Evolutionary conservation across 2,329 filamentous ascomycete genomes (phyloP).

Genomic region (Penicillium sp.): DNA sequence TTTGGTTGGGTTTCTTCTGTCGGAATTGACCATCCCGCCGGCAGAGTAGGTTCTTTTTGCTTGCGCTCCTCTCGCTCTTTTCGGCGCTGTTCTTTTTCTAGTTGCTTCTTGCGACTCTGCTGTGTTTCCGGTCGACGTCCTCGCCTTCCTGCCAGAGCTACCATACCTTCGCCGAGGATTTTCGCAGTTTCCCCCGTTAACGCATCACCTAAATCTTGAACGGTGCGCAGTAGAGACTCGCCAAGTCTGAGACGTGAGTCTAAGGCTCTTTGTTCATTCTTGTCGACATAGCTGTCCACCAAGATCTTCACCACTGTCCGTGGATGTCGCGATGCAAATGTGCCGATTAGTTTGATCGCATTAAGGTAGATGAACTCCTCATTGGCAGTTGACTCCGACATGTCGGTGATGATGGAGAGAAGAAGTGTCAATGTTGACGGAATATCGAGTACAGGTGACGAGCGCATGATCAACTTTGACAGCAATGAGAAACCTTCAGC

Average conservation of each 20-base stretch:
- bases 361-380: conserved; percentile 47
- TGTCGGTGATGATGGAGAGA: conserved; percentile 39
- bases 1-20: conserved; percentile 4
- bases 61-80: conserved; percentile 31
- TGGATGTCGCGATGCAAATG: conserved; percentile 42
- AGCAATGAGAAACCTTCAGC: conserved; percentile 45
- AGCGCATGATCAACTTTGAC: conserved; percentile 39
- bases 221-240: conserved; percentile 41
- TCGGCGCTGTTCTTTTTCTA: conserved; percentile 27
- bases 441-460: conserved; percentile 45
- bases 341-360: conserved; percentile 43
- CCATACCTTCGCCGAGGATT: conserved; percentile 39
- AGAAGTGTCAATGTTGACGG: conserved; percentile 42
- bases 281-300: conserved; percentile 41
- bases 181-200: conserved; percentile 39
- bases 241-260: conserved; percentile 44
- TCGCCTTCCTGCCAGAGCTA: conserved; percentile 41
- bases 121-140: conserved; percentile 38
- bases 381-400: conserved; percentile 30
- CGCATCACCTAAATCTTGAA: conserved; percentile 41
- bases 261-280: conserved; percentile 34
- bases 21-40: conserved; percentile 32
- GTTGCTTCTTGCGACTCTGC: conserved; percentile 24
- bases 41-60: conserved; percentile 23
- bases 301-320: conserved; percentile 42